Percentiles rank a stretch among this genome's conserved stretches.
phyloP scores from a whole-genome alignment of 169 alveolate genomes.

The Cryptosporidium ubiquitum region DNA sequence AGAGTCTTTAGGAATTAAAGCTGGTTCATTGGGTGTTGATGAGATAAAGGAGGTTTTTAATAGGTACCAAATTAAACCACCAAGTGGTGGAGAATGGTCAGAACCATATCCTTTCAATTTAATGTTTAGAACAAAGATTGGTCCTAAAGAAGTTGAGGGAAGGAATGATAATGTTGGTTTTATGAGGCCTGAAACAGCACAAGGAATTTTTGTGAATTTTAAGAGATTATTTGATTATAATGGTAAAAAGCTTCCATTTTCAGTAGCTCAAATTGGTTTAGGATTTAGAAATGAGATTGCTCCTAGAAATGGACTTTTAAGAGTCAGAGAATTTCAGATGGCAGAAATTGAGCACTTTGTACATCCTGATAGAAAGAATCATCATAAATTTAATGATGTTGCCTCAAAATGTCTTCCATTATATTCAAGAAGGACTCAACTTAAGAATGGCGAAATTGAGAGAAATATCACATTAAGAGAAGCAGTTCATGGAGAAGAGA shows the following conservation, averaged over 20 bases:
- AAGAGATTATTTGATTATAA: constrained; percentile 90
- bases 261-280: constrained; percentile 97
- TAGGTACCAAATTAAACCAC: constrained; percentile 87
- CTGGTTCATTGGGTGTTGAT: constrained; percentile 86
- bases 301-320: constrained; percentile 94
- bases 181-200: constrained; percentile 99
- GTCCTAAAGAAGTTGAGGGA: constrained; percentile 86
- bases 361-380: constrained; percentile 92
- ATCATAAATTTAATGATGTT: constrained; percentile 89
- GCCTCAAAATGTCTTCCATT: constrained; percentile 86
- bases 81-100: constrained; percentile 92
- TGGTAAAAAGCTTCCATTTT: constrained; percentile 97
- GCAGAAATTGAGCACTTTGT: constrained; percentile 98
- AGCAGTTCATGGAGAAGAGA: constrained; percentile 87
- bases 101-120: constrained; percentile 95
- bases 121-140: constrained; percentile 95
- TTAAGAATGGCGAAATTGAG: constrained; percentile 73
- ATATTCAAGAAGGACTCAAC: constrained; percentile 87
- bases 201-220: constrained; percentile 97
- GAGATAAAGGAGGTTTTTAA: constrained; percentile 86
- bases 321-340: constrained; percentile 98
- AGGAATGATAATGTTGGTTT: constrained; percentile 82
- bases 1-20: constrained; percentile 79
- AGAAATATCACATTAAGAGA: constrained; percentile 87
- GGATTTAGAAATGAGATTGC: constrained; percentile 98